These are phyloP conservation scores for Parasarocladium wereldwijsianum DNA, from an alignment of 2,329 filamentous ascomycete species.

Conservation along the genomic window DNA sequence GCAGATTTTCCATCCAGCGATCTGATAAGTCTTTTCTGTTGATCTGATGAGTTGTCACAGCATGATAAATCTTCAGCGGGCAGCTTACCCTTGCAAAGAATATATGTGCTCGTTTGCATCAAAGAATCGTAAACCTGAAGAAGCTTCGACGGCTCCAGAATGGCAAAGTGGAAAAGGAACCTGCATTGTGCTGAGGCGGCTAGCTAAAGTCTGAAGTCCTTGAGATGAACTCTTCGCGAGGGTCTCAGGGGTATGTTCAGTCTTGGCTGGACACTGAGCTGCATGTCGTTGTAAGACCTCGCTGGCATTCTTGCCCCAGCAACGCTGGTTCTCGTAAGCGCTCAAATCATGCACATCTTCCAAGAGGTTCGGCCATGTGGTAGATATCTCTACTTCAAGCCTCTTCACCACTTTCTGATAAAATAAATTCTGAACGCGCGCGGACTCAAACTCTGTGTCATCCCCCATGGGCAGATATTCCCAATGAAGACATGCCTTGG, in stretches of 20 bases:
- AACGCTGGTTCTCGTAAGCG: neutral
- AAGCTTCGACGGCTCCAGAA: neutral
- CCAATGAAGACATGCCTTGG: neutral
- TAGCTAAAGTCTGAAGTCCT: neutral
- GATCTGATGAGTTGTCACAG: no score
- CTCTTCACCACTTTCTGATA: slow-evolving; percentile 1
- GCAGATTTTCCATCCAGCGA: slow-evolving; percentile 1
- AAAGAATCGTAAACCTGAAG: slow-evolving; percentile 1
- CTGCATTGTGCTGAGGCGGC: neutral
- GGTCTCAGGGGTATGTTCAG: neutral
- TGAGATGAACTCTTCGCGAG: neutral
- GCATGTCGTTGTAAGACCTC: neutral
- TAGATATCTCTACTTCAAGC: slow-evolving; percentile 1
- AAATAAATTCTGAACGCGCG: neutral
- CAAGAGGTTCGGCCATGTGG: neutral
- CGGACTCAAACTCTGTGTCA: neutral
- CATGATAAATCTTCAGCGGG: neutral
- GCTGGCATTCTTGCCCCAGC: neutral
- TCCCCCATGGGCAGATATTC: neutral
- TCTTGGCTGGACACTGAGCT: neutral
- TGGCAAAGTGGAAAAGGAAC: neutral
- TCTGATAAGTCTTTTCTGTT: neutral
- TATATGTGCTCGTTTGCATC: slow-evolving; percentile 1
- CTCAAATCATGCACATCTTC: neutral
- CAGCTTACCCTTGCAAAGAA: neutral